These are phyloP conservation scores for Dictyostelium intermedium DNA, from an alignment of 78 protist genomes.

Conservation along the genomic window DNA sequence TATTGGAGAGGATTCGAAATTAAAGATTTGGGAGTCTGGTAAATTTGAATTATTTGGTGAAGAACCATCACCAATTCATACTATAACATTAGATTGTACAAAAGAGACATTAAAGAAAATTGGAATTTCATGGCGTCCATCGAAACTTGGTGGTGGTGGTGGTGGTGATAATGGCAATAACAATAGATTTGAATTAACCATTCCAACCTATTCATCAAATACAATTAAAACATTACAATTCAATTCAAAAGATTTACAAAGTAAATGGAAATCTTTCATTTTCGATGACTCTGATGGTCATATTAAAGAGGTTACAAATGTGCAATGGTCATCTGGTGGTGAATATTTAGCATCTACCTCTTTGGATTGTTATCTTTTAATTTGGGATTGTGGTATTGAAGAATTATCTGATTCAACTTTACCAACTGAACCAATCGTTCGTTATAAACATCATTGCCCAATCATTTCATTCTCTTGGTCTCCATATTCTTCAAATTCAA, in stretches of 20 bases:
- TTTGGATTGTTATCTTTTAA: neutral
- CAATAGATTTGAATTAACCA: neutral
- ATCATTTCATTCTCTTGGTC: conserved; percentile 39
- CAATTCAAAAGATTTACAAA: neutral
- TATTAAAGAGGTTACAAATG: neutral
- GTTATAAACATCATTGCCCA: neutral
- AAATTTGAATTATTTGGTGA: neutral
- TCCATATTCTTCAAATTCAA: neutral
- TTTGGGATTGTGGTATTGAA: conserved; percentile 18
- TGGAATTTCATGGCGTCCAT: conserved; percentile 17
- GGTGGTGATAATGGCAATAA: neutral
- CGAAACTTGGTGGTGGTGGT: neutral
- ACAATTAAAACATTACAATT: neutral
- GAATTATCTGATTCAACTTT: neutral
- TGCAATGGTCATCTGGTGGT: conserved; percentile 27
- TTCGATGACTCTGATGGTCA: conserved; percentile 9
- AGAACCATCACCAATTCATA: neutral
- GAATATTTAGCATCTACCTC: conserved; percentile 36
- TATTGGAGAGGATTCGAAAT: conserved; percentile 9
- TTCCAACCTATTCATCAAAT: neutral
- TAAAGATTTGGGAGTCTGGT: conserved; percentile 17
- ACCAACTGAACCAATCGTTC: neutral
- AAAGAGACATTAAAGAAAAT: neutral
- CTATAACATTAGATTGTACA: neutral
- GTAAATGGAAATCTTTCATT: neutral